These are phyloP conservation scores for Claviceps africana DNA, from an alignment of 2,329 filamentous ascomycete genomes.

Conservation along the genomic window DNA sequence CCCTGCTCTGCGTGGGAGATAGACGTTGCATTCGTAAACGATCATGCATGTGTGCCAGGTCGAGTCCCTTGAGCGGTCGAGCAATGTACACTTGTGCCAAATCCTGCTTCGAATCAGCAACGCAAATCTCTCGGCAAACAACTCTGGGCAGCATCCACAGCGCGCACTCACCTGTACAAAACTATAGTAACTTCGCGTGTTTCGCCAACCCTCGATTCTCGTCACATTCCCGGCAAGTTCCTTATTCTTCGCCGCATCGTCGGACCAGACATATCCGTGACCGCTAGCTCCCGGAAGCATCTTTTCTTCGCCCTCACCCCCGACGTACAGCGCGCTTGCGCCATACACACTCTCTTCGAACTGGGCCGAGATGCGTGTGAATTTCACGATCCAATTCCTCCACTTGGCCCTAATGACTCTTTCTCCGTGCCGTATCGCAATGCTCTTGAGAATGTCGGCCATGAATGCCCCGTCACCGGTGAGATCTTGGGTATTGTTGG, in stretches of 20 bases:
- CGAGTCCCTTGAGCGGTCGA: slow-evolving; percentile 62
- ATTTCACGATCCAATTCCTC: slow-evolving; percentile 87
- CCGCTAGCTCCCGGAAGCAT: slow-evolving; percentile 49
- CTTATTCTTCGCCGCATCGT: slow-evolving; percentile 64
- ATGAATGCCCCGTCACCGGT: slow-evolving; percentile 87
- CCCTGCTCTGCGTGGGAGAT: slow-evolving; percentile 58
- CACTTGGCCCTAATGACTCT: slow-evolving; percentile 83
- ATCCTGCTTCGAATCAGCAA: slow-evolving; percentile 40
- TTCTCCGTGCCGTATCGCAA: slow-evolving; percentile 75
- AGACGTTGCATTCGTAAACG: slow-evolving; percentile 73
- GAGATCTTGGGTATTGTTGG: slow-evolving; percentile 42
- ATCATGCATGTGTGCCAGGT: slow-evolving; percentile 86
- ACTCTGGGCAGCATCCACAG: too few relatives aligned
- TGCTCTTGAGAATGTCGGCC: slow-evolving; percentile 69
- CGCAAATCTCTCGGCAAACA: neutral
- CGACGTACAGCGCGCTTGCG: slow-evolving; percentile 76
- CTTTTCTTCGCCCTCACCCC: slow-evolving; percentile 54
- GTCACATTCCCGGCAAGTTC: slow-evolving; percentile 87
- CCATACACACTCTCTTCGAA: slow-evolving; percentile 96
- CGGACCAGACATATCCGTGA: slow-evolving; percentile 90
- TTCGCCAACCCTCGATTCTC: slow-evolving; percentile 92
- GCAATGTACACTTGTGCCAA: slow-evolving; percentile 49
- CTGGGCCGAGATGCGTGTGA: slow-evolving; percentile 79
- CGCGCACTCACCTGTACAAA: slow-evolving; percentile 59
- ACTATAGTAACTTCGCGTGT: slow-evolving; percentile 87